These are phyloP conservation scores for Parastagonospora nodorum DNA, from an alignment of 2,329 filamentous ascomycete genomes.

Conservation along the genomic window DNA sequence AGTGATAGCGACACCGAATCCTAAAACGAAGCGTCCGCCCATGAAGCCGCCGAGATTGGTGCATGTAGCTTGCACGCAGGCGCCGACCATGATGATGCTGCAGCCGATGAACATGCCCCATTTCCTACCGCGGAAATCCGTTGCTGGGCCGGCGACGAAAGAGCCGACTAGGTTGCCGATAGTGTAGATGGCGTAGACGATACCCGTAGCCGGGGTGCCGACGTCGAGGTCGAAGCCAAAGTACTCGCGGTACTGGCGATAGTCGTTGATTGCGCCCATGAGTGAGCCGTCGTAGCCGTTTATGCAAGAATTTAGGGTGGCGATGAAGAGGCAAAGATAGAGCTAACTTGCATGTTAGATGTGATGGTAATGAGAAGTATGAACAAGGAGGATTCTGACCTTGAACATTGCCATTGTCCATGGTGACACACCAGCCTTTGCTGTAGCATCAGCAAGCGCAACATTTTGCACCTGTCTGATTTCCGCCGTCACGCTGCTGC, in stretches of 20 bases:
- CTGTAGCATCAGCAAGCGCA: constrained; percentile 51
- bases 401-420: constrained; percentile 53
- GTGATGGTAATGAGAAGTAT: background rate
- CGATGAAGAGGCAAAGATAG: constrained; percentile 49
- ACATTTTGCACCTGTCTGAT: constrained; percentile 48
- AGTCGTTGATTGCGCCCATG: constrained; percentile 57
- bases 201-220: constrained; percentile 52
- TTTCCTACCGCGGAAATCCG: constrained; percentile 48
- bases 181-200: constrained; percentile 57
- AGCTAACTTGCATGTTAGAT: constrained; percentile 32
- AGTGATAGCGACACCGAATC: constrained; percentile 66
- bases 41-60: constrained; percentile 59
- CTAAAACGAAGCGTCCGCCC: constrained; percentile 66
- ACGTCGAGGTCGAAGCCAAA: constrained; percentile 48
- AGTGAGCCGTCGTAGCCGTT: constrained; percentile 57
- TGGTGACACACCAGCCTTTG: constrained; percentile 51
- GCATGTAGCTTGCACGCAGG: constrained; percentile 57
- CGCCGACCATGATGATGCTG: constrained; percentile 57
- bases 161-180: constrained; percentile 53
- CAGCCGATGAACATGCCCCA: constrained; percentile 62
- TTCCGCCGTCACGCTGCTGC: constrained; percentile 24
- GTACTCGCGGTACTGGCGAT: constrained; percentile 51
- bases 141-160: constrained; percentile 51
- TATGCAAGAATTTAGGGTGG: constrained; percentile 53
- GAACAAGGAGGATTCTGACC: constrained; percentile 25